Evolutionary conservation across 1,284 basidiomycete genomes (phyloP).

Genomic region (Trametes polyzona): DNA sequence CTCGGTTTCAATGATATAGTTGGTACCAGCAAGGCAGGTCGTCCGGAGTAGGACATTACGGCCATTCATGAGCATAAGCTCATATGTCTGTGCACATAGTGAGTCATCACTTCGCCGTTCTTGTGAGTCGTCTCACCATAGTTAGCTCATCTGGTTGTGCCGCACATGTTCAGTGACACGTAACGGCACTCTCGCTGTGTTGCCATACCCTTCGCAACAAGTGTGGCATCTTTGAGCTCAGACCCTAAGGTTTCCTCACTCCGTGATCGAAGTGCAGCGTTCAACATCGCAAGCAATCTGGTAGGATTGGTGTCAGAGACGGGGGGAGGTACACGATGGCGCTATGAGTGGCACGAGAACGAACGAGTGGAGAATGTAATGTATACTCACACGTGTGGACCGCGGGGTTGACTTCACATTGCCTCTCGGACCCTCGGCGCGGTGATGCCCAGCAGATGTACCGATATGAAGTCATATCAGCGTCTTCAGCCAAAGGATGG

Average conservation of each 20-base stretch:
- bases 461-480: slow-evolving; percentile 2
- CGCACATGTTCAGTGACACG: neutral
- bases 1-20: slow-evolving; percentile 35
- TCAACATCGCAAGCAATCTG: neutral
- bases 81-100: slow-evolving; percentile 28
- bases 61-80: slow-evolving; percentile 30
- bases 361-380: neutral
- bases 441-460: neutral
- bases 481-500: neutral
- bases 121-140: slow-evolving; percentile 24
- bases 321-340: neutral
- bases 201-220: slow-evolving; percentile 5
- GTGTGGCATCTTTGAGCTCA: neutral
- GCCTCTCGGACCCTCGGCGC: slow-evolving; percentile 10
- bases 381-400: neutral
- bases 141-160: slow-evolving; percentile 15
- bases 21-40: slow-evolving; percentile 24
- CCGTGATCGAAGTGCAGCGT: neutral
- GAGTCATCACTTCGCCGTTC: neutral
- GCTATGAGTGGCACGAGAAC: neutral
- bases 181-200: neutral
- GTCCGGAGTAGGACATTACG: slow-evolving; percentile 30
- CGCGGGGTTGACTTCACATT: neutral
- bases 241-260: slow-evolving; percentile 1
- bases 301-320: neutral